These are phyloP conservation scores for Bothia castanella DNA, from an alignment of 1,284 basidiomycete genomes.

Conservation along the genomic window DNA sequence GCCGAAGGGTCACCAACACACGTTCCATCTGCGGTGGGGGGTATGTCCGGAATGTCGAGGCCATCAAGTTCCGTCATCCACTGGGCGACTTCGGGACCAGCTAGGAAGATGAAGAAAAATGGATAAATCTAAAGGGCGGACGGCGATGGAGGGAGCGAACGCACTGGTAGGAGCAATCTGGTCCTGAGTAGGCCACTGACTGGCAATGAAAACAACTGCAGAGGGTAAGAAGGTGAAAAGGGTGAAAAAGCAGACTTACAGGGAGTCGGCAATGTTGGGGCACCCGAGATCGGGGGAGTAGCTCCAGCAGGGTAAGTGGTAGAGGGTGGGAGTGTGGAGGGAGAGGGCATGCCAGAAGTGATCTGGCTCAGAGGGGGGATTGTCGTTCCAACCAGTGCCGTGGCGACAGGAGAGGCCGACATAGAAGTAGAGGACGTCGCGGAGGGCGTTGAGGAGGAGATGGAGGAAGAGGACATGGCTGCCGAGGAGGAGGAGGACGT, in stretches of 20 bases:
- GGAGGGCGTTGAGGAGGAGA: slow-evolving; percentile 19
- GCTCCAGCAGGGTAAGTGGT: slow-evolving; percentile 58
- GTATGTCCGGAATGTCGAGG: slow-evolving; percentile 61
- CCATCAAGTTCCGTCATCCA: slow-evolving; percentile 81
- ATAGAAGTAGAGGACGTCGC: slow-evolving; percentile 12
- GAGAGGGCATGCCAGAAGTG: slow-evolving; percentile 63
- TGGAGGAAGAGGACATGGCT: slow-evolving; percentile 24
- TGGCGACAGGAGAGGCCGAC: slow-evolving; percentile 22
- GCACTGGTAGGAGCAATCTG: slow-evolving; percentile 60
- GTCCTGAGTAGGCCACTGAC: slow-evolving; percentile 69
- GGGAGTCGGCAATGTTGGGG: slow-evolving; percentile 57
- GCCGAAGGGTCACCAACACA: slow-evolving; percentile 58
- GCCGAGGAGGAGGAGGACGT: slow-evolving; percentile 23
- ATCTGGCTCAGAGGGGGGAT: slow-evolving; percentile 60
- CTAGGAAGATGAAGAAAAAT: slow-evolving; percentile 31
- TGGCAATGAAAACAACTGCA: slow-evolving; percentile 47
- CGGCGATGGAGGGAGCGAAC: slow-evolving; percentile 14
- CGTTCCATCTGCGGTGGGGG: slow-evolving; percentile 61
- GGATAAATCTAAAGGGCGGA: background rate
- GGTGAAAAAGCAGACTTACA: slow-evolving; percentile 42
- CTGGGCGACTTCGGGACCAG: slow-evolving; percentile 57
- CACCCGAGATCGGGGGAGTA: slow-evolving; percentile 57
- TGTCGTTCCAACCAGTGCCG: slow-evolving; percentile 30
- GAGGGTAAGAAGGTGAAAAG: slow-evolving; percentile 6
- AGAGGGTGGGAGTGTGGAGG: slow-evolving; percentile 47